Evolutionary conservation across 2,329 filamentous ascomycete genomes (phyloP), one percentile per base, ranked within the genome.

Genomic region (Cryoendolithus antarcticus): DNA sequence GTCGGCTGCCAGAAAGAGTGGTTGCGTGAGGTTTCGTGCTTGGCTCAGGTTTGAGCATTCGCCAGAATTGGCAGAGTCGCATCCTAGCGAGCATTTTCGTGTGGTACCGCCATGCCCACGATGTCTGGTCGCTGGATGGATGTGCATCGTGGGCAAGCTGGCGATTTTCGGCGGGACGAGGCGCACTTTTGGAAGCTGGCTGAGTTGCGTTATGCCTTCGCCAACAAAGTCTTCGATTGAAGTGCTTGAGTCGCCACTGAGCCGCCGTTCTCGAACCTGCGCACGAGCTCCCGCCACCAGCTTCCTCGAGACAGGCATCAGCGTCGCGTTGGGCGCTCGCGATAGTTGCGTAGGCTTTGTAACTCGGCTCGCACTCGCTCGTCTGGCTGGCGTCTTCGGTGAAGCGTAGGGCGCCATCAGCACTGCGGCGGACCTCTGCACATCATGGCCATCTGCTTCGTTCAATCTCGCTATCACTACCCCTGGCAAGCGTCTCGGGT

Each of bases 121-220:
- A n/a, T 35, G 19, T 8, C 33, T 12, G 10, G 37, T 42, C 31
- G 43, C 35, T 11, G 40, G 34, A 27, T 27, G 5, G 24, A 27
- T 27, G 5, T 8, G 24, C 7, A 6, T 27, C n/a, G 42, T 31
- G 3, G 50, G 47, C n/a, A 53, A 40, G 31, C 46, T 46, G 12
- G 54, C 53, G 19, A 49, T 40, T 12, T 52, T 46, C n/a, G 55
- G 54, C 33, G 48, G 51, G 6, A 55, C 45, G n/a, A 54, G 41
- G 15, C 45, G 41, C 2, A 56, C 48, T 19, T 44, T 45, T 8
- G 53, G 54, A 29, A 57, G 37, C 11, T 44, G 44, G 39, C 47
- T 45, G 10, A 48, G 37, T 34, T 48, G 37, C n/a, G 32, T 38
- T 19, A 35, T 37, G 35, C 32, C 19, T 32, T 13, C 27, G 37